Conservation (phyloP, 1,284 basidiomycete species). For the Pseudozyma hubeiensis region DNA sequence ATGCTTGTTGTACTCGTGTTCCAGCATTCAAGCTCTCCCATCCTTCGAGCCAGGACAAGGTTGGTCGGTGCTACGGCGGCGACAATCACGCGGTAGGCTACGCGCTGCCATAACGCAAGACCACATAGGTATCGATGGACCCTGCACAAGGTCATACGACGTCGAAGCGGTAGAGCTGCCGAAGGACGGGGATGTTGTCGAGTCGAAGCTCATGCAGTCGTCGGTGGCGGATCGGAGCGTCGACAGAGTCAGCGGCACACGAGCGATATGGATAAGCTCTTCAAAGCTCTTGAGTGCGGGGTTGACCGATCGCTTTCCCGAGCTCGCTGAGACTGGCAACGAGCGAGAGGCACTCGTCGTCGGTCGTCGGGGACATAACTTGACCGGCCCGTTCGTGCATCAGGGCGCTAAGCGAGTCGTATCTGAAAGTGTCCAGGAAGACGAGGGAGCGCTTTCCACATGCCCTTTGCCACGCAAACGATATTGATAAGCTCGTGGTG, state of each 20-base stretch:
- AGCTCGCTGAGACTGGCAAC: too few species aligned
- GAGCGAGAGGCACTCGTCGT: background rate
- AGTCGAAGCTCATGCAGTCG: background rate
- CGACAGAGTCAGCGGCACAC: background rate
- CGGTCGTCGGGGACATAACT: slow-evolving; percentile 11
- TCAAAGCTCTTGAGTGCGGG: background rate
- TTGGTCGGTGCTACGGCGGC: slow-evolving; percentile 6
- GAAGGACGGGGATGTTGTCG: background rate
- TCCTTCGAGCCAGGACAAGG: background rate
- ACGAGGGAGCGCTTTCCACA: background rate
- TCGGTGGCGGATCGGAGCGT: slow-evolving; percentile 31
- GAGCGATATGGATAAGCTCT: background rate
- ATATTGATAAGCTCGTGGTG: background rate
- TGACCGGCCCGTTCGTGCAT: slow-evolving; percentile 38
- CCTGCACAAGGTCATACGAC: background rate
- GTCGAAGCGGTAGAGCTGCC: background rate
- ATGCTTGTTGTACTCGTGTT: too few species aligned
- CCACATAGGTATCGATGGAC: too few species aligned
- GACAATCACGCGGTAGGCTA: background rate
- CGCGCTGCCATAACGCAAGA: too few species aligned
- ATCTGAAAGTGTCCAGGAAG: background rate
- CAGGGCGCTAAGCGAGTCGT: slow-evolving; percentile 1
- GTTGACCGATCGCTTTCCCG: slow-evolving; percentile 11
- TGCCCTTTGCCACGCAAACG: background rate
- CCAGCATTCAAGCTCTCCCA: too few species aligned